Evolutionary conservation across 352 stramenopile species (phyloP), one percentile per base, ranked within the genome.

Genomic region (Pythium apleroticum): DNA sequence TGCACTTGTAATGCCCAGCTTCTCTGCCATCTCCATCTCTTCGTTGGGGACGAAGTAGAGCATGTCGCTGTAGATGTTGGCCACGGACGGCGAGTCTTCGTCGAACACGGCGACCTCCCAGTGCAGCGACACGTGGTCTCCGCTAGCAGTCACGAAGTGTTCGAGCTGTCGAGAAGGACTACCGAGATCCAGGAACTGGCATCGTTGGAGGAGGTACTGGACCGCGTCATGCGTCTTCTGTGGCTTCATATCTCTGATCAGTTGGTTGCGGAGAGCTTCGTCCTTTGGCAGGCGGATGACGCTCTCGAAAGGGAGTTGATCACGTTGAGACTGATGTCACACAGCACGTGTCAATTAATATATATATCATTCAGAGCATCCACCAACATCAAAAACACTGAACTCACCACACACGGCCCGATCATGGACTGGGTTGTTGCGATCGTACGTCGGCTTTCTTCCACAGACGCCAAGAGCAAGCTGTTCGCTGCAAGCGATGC

Each of bases 1-100:
- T 6, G 59, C 35, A 19, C 27, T 52, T 12, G 59, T 5, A 7
- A 6, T 30, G 27, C 59, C 59, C 4, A 31, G 28, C 11, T 30
- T 27, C 35, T 59, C 59, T 12, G 49, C 27, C 31, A 66, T 27
- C 35, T 22, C 45, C 39, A 66, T 52, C 49, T 66, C 59, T 19
- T 39, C 22, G 37, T 57, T 59, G n/a, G 15, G 52, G 1, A 52
- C 43, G 22, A 59, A 66, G 22, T 50, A 19, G 5, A 57, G 22
- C 27, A 66, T 52, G 9, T 53, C 59, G n/a, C 43, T 52, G 27
- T 60, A 66, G 4, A 53, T 22, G n/a, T 24, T 9, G 14, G 22
- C 48, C 35, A 46, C 59, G 14, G 17, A 54, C 17, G 49, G 59
- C 27, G 39, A 30, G 10, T 45, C 39, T 12, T 53, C 55, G 0